These are phyloP conservation scores for Evernia prunastri DNA, from an alignment of 495 filamentous ascomycete genomes.

Conservation along the genomic window DNA sequence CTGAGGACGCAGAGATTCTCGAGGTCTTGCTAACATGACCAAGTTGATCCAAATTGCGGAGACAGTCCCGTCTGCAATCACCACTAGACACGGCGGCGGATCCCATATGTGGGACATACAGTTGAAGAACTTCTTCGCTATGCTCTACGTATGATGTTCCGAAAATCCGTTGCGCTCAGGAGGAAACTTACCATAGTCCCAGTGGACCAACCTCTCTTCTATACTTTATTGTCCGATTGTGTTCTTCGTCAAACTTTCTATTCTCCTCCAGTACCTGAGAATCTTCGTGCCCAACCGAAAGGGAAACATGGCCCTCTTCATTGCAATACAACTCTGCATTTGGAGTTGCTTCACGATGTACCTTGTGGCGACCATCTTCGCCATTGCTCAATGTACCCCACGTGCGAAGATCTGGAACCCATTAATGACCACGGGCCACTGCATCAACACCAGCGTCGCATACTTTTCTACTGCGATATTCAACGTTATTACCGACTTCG, in stretches of 20 bases:
- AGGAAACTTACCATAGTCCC: not conserved
- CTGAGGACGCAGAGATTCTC: not conserved
- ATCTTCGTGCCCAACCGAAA: conserved; percentile 21
- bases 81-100: not conserved
- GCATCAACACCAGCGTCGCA: conserved; percentile 29
- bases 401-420: conserved; percentile 35
- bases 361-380: not conserved
- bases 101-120: conserved; percentile 22
- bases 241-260: conserved; percentile 21
- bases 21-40: not conserved
- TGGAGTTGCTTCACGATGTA: conserved; percentile 13
- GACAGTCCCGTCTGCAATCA: not conserved
- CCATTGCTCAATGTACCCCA: conserved; percentile 29
- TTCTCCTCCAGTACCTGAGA: conserved; percentile 23
- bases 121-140: conserved; percentile 15
- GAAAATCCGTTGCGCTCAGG: not conserved
- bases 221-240: conserved; percentile 14
- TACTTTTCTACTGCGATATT: conserved; percentile 22
- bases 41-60: not conserved
- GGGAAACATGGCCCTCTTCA: conserved; percentile 11
- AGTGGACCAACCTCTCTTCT: conserved; percentile 13
- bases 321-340: conserved; percentile 15
- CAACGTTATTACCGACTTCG: conserved; percentile 24
- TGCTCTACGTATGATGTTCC: conserved; percentile 18
- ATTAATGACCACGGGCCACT: conserved; percentile 32